Conservation (phyloP, 306 rosid genomes). For the Inga laurina region DNA sequence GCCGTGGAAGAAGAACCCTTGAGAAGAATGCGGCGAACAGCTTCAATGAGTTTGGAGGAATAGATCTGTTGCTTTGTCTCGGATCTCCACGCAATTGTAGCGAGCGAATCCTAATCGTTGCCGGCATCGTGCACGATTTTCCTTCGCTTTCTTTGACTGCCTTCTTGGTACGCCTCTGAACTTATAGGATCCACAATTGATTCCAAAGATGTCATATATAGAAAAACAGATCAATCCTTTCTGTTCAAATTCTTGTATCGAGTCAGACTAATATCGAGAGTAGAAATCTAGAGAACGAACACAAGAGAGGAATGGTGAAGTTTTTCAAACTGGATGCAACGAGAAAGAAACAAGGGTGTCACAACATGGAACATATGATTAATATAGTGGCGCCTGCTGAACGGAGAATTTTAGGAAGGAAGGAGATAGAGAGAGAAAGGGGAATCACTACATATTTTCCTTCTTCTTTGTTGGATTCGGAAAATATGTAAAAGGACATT, state of each 20-base stretch:
- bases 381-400: background rate
- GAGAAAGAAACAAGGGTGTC: background rate
- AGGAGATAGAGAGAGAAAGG: background rate
- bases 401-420: background rate
- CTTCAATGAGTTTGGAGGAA: conserved; percentile 54
- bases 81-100: conserved; percentile 57
- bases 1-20: conserved; percentile 19
- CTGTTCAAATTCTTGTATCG: background rate
- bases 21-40: conserved; percentile 47
- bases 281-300: background rate
- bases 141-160: conserved; percentile 7
- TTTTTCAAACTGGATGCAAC: background rate
- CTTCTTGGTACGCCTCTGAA: background rate
- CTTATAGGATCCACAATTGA: background rate
- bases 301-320: background rate
- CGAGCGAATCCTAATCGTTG: background rate
- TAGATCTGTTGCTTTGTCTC: conserved; percentile 59
- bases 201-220: background rate
- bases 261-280: background rate
- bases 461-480: too few relatives aligned
- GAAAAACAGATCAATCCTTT: background rate
- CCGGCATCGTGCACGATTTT: background rate
- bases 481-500: too few relatives aligned
- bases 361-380: background rate
- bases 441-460: background rate